phyloP scores from a whole-genome alignment of 441 rosid species.

The Capsella rubella region DNA sequence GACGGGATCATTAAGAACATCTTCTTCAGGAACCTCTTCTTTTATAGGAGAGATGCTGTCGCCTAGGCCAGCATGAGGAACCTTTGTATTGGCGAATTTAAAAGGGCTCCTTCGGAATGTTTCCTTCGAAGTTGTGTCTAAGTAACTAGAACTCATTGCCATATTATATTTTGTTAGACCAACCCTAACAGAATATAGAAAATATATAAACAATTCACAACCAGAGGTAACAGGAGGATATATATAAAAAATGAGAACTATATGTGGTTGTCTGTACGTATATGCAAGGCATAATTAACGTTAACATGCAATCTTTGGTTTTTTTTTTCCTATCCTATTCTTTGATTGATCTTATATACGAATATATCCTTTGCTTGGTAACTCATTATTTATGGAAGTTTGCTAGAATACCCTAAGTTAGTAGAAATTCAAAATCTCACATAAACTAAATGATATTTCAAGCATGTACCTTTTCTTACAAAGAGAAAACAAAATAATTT shows the following conservation, averaged over 20 bases:
- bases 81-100: constrained; percentile 41
- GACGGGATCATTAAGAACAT: constrained; percentile 21
- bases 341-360: constrained; percentile 1
- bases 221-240: background rate
- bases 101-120: constrained; percentile 44
- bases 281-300: constrained; percentile 33
- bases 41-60: constrained; percentile 34
- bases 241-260: background rate
- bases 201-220: background rate
- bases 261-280: constrained; percentile 19
- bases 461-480: no score
- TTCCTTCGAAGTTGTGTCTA: constrained; percentile 27
- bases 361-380: constrained; percentile 42
- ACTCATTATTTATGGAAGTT: constrained; percentile 14
- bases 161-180: background rate
- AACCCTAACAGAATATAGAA: background rate
- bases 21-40: constrained; percentile 37
- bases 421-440: no score
- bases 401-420: background rate
- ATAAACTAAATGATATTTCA: no score
- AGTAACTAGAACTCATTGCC: constrained; percentile 36
- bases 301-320: constrained; percentile 14
- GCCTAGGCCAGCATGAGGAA: constrained; percentile 40
- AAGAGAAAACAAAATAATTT: no score
- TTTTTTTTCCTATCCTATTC: background rate